Conservation (phyloP, 2,329 filamentous ascomycete species). For the Xylaria sp. region DNA sequence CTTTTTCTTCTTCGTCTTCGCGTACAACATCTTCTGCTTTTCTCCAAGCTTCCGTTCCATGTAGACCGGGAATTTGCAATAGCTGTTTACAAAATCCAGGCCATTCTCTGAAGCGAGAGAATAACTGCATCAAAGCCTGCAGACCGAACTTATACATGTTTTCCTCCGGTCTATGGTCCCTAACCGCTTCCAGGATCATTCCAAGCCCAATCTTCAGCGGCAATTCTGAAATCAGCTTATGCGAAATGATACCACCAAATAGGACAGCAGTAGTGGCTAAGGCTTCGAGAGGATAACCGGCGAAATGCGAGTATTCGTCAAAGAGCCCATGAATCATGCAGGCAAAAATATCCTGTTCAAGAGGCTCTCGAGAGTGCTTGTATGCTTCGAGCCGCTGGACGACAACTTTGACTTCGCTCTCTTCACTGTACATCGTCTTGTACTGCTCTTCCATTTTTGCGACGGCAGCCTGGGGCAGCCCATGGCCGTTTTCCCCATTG, state of each 20-base stretch:
- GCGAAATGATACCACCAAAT: constrained; percentile 96
- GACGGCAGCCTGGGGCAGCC: constrained; percentile 80
- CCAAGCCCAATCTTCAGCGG: constrained; percentile 93
- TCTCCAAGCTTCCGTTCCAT: constrained; percentile 84
- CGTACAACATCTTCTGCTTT: constrained; percentile 84
- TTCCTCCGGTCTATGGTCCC: constrained; percentile 82
- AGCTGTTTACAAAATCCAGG: constrained; percentile 92
- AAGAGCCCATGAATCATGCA: constrained; percentile 99
- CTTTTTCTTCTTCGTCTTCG: constrained; percentile 70
- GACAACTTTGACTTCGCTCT: constrained; percentile 86
- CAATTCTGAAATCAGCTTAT: constrained; percentile 87
- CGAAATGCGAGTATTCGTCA: constrained; percentile 95
- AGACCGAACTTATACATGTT: constrained; percentile 99
- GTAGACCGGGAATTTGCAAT: constrained; percentile 81
- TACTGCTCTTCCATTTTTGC: constrained; percentile 97
- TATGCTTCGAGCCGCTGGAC: constrained; percentile 86
- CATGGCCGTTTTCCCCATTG: constrained; percentile 84
- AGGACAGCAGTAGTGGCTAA: constrained; percentile 94
- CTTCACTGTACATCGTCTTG: constrained; percentile 96
- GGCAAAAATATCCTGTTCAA: constrained; percentile 93
- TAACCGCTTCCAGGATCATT: constrained; percentile 97
- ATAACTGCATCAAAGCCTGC: constrained; percentile 90
- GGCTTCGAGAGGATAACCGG: constrained; percentile 95
- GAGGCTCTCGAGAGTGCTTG: constrained; percentile 84
- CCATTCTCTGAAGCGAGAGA: constrained; percentile 87